A percentile compares a stretch with the other conserved stretches of the same genome.
These are phyloP conservation scores for Lactifluus echinatus DNA, from an alignment of 768 basidiomycete genomes.

Conservation along the genomic window DNA sequence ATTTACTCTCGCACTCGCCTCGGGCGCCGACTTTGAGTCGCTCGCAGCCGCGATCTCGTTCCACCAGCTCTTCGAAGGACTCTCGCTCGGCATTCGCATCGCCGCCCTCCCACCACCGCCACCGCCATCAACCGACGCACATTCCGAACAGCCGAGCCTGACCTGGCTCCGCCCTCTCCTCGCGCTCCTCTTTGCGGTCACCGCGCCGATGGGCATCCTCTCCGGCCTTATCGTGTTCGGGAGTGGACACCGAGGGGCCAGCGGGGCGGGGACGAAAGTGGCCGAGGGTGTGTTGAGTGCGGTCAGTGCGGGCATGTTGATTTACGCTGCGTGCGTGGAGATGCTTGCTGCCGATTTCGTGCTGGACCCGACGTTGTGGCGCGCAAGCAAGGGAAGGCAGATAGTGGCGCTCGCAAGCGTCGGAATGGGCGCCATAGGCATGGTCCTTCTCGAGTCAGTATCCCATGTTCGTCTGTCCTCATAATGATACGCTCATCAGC, in stretches of 20 bases:
- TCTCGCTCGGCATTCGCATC: constrained; percentile 76
- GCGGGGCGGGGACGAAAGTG: constrained; percentile 41
- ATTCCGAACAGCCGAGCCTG: constrained; percentile 17
- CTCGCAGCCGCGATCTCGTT: constrained; percentile 68
- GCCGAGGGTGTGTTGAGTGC: constrained; percentile 71
- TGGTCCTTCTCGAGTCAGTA: constrained; percentile 51
- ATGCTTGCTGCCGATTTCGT: constrained; percentile 86
- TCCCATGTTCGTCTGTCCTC: not conserved
- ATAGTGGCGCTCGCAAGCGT: constrained; percentile 52
- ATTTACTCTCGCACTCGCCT: constrained; percentile 61
- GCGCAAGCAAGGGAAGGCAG: constrained; percentile 34
- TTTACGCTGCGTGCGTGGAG: constrained; percentile 76
- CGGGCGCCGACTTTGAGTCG: constrained; percentile 63
- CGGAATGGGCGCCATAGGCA: constrained; percentile 49
- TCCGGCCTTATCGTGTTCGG: constrained; percentile 46
- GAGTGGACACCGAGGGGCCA: constrained; percentile 24
- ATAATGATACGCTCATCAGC: not conserved
- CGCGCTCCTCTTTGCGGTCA: constrained; percentile 59
- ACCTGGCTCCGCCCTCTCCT: constrained; percentile 41
- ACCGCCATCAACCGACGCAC: too few relatives aligned
- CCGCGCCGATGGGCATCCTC: constrained; percentile 62
- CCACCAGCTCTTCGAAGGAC: constrained; percentile 79
- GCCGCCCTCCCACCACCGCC: constrained; percentile 53
- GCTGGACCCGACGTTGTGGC: constrained; percentile 51
- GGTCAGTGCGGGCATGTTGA: constrained; percentile 77